A percentile compares a stretch with the other conserved stretches of the same genome.
phyloP scores from a whole-genome alignment of 805 yeast species.

The Pichia kluyveri region DNA sequence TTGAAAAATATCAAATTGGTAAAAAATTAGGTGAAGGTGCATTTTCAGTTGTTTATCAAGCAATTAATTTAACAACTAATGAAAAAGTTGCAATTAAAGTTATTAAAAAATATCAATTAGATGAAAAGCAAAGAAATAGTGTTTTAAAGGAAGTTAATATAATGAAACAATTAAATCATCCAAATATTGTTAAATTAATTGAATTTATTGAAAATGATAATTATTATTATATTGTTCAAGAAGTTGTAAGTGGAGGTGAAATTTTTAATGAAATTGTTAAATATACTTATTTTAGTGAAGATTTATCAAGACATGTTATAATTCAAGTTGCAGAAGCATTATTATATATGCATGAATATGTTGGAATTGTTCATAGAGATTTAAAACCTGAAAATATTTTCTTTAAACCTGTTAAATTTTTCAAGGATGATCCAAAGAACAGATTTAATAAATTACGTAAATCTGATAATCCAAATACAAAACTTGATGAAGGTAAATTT shows the following conservation, averaged over 20 bases:
- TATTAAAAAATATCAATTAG: slow-evolving; percentile 63
- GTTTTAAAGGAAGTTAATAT: slow-evolving; percentile 76
- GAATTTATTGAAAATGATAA: slow-evolving; percentile 57
- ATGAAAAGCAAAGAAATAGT: slow-evolving; percentile 50
- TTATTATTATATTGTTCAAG: slow-evolving; percentile 63
- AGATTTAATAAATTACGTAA: slow-evolving; percentile 32
- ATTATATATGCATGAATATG: slow-evolving; percentile 58
- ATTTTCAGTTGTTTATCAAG: slow-evolving; percentile 46
- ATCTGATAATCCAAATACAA: slow-evolving; percentile 60
- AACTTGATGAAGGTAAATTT: slow-evolving; percentile 85
- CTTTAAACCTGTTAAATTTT: slow-evolving; percentile 48
- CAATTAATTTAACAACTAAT: slow-evolving; percentile 29
- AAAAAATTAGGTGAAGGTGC: slow-evolving; percentile 56
- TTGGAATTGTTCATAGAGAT: slow-evolving; percentile 78
- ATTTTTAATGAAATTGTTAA: slow-evolving; percentile 73
- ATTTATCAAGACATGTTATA: slow-evolving; percentile 63
- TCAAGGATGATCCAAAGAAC: slow-evolving; percentile 28
- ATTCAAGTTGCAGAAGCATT: slow-evolving; percentile 63
- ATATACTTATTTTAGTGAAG: slow-evolving; percentile 67
- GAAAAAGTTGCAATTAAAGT: slow-evolving; percentile 45
- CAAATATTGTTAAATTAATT: slow-evolving; percentile 54
- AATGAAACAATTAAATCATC: slow-evolving; percentile 56
- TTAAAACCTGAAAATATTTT: slow-evolving; percentile 74
- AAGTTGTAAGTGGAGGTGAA: slow-evolving; percentile 70
- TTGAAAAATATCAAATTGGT: slow-evolving; percentile 32